Conservation (phyloP, 73 alveolate species). For the Stentor roeselii region DNA sequence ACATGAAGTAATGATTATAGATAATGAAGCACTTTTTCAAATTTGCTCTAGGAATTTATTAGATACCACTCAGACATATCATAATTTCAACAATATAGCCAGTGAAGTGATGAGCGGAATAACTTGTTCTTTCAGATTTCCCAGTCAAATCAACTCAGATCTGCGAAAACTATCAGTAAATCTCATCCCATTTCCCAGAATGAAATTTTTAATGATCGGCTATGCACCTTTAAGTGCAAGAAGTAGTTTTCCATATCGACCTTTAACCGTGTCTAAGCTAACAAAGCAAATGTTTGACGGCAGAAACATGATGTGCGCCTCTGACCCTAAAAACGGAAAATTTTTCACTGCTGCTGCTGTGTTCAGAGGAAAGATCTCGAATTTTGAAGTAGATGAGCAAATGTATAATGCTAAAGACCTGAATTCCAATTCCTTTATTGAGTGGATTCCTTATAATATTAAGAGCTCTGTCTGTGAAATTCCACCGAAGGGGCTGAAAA, state of each 20-base stretch:
- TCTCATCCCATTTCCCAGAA: constrained; percentile 61
- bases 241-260: neutral
- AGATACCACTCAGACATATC: constrained; percentile 25
- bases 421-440: constrained; percentile 53
- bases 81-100: constrained; percentile 44
- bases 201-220: constrained; percentile 44
- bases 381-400: constrained; percentile 87
- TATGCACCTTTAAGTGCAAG: constrained; percentile 49
- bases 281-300: constrained; percentile 35
- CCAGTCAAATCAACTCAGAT: constrained; percentile 47
- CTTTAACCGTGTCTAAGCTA: constrained; percentile 15
- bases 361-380: constrained; percentile 49
- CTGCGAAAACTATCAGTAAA: constrained; percentile 51
- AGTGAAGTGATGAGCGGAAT: constrained; percentile 34
- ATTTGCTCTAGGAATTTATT: constrained; percentile 21
- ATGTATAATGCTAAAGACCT: constrained; percentile 64
- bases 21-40: constrained; percentile 40
- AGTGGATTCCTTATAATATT: constrained; percentile 47
- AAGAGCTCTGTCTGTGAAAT: constrained; percentile 36
- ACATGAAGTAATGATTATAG: constrained; percentile 83
- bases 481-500: constrained; percentile 21
- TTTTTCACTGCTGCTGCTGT: constrained; percentile 2
- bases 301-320: constrained; percentile 43
- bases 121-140: constrained; percentile 61
- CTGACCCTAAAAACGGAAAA: neutral